Evolutionary conservation across 2,329 filamentous ascomycete species (phyloP).

Genomic region (Pseudogymnoascus sp.): DNA sequence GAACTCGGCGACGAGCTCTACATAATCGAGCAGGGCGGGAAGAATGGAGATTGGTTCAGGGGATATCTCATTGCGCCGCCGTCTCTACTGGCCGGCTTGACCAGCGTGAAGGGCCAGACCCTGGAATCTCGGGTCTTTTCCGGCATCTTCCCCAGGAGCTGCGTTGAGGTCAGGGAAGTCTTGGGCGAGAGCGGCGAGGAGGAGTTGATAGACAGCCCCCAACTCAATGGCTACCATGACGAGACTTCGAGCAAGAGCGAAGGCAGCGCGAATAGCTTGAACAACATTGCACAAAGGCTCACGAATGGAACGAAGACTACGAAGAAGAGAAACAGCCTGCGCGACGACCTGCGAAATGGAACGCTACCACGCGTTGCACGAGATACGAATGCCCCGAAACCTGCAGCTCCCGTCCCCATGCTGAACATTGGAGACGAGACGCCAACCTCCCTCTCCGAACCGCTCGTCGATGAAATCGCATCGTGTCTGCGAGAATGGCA

Average conservation of each 20-base stretch:
- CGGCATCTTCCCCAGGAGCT: conserved; percentile 93
- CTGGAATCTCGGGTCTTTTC: conserved; percentile 94
- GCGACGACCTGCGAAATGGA: conserved; percentile 21
- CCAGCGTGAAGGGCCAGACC: conserved; percentile 82
- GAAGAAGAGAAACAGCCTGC: conserved; percentile 13
- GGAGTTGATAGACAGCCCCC: conserved; percentile 27
- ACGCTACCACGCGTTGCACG: conserved; percentile 37
- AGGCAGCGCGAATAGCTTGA: conserved; percentile 11
- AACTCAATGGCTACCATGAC: conserved; percentile 31
- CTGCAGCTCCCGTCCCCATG: conserved; percentile 90
- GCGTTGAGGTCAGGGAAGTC: conserved; percentile 89
- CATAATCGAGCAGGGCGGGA: conserved; percentile 90
- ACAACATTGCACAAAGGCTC: neutral
- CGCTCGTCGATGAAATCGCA: conserved; percentile 92
- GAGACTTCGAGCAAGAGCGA: conserved; percentile 17
- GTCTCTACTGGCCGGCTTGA: conserved; percentile 83
- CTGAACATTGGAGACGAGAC: conserved; percentile 97
- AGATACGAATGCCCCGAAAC: conserved; percentile 63
- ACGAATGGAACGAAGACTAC: conserved; percentile 14
- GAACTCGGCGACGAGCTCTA: conserved; percentile 98
- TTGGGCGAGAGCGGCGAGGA: conserved; percentile 62
- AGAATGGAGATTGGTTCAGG: conserved; percentile 81
- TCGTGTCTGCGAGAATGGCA: conserved; percentile 98
- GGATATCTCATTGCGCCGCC: conserved; percentile 94
- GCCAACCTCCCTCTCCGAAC: conserved; percentile 78